Evolutionary conservation across 2,329 filamentous ascomycete species (phyloP), one percentile per base, ranked within the genome.

Genomic region (Ophiocordyceps camponoti-saundersi): DNA sequence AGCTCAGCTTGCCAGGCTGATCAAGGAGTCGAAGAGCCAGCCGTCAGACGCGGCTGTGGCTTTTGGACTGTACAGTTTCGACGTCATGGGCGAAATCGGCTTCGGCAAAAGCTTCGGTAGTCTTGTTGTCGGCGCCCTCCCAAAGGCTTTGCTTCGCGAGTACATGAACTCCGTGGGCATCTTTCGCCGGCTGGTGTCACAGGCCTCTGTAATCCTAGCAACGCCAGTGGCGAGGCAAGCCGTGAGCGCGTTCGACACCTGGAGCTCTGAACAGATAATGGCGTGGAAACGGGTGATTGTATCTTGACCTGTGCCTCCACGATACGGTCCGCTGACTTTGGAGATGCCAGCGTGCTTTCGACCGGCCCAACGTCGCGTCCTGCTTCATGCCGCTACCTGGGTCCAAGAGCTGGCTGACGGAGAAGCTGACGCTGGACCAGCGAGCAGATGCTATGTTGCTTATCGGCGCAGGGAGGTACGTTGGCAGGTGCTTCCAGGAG

Each of bases 81-180:
- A 66, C 20, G 56, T 66, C 6, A 66, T 68, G 65, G 65, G 62
- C 2, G 61, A 67, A 44, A 53, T 68, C 36, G 64, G 61, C 5
- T 67, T 67, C 42, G 62, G 60, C 1, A 55, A 58, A 29, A 42
- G 36, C n/a, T 40, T 42, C 21, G 18, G 16, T 13, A 26, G n/a
- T 12, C 36, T 40, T 21, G 12, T 13, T 23, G 49, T 52, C 1
- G 58, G 56, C 3, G 47, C 12, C 3, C 36, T 40, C 2, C 36
- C 36, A n/a, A 18, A 20, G n/a, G n/a, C 36, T 11, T 12, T 40
- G 7, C 7, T 12, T 7, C 4, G 36, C 7, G n/a, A 21, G 6
- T 20, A 1, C n/a, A 40, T 40, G 36, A 6, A 3, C 7, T 10
- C 10, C 5, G 18, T 40, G 2, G n/a, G 36, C 10, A 11, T 20